These are phyloP conservation scores for Barbarea vulgaris DNA, from an alignment of 345 rosid genomes.

Conservation along the genomic window DNA sequence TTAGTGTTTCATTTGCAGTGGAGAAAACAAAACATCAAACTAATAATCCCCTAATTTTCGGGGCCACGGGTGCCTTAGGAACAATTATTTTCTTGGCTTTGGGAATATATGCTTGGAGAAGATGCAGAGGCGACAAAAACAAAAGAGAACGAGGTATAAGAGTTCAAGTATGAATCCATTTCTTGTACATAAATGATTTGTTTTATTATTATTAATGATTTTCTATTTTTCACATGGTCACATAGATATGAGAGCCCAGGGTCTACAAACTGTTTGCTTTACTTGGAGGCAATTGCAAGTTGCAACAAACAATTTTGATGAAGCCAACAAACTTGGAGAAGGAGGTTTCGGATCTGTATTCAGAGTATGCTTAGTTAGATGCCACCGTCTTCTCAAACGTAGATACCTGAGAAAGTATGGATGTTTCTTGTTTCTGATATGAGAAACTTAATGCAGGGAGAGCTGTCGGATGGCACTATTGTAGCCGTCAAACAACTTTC, in stretches of 20 bases:
- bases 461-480: slow-evolving; percentile 25
- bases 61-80: background rate
- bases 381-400: background rate
- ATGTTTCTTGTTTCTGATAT: slow-evolving; percentile 1
- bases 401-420: background rate
- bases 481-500: slow-evolving; percentile 49
- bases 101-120: slow-evolving; percentile 41
- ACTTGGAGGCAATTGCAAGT: slow-evolving; percentile 31
- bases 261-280: slow-evolving; percentile 26
- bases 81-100: slow-evolving; percentile 24
- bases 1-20: slow-evolving; percentile 12
- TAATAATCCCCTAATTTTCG: slow-evolving; percentile 2
- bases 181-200: too few relatives aligned
- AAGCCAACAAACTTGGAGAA: slow-evolving; percentile 40
- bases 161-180: slow-evolving; percentile 1
- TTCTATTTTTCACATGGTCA: background rate
- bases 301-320: slow-evolving; percentile 35
- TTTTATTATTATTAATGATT: slow-evolving; percentile 2
- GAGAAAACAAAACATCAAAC: slow-evolving; percentile 6
- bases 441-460: slow-evolving; percentile 26
- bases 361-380: slow-evolving; percentile 5
- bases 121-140: slow-evolving; percentile 5
- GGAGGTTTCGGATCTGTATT: slow-evolving; percentile 43
- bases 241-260: slow-evolving; percentile 12
- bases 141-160: slow-evolving; percentile 2